Conservation (phyloP, 2,329 filamentous ascomycete species). For the Talaromyces sp. region DNA sequence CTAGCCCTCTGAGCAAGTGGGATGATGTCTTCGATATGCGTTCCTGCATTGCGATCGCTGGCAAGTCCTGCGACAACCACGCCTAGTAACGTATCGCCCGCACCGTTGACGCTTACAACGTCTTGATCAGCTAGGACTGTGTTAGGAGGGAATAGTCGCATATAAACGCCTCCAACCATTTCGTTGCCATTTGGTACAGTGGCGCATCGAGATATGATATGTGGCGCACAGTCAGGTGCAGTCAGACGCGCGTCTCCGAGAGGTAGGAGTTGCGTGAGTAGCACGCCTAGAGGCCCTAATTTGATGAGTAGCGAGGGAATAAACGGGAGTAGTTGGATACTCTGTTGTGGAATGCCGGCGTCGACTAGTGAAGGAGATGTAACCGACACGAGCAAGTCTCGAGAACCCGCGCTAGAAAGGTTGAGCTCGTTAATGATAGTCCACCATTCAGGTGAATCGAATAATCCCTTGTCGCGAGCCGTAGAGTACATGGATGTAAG, state of each 20-base stretch:
- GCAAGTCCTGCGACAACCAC: conserved; percentile 77
- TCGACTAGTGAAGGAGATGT: conserved; percentile 69
- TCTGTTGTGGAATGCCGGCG: conserved; percentile 77
- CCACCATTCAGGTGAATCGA: conserved; percentile 76
- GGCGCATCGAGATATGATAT: conserved; percentile 64
- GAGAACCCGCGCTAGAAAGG: conserved; percentile 64
- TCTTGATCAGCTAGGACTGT: conserved; percentile 61
- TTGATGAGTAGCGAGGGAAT: conserved; percentile 84
- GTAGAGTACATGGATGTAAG: conserved; percentile 73
- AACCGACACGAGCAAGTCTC: conserved; percentile 69
- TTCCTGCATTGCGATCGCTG: conserved; percentile 48
- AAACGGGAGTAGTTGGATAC: conserved; percentile 80
- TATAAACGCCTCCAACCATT: conserved; percentile 76
- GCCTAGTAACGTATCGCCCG: conserved; percentile 89
- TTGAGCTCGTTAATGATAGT: conserved; percentile 73
- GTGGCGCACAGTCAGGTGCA: conserved; percentile 62
- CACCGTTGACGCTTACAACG: conserved; percentile 87
- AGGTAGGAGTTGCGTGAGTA: conserved; percentile 69
- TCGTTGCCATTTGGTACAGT: conserved; percentile 49
- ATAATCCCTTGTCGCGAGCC: conserved; percentile 64
- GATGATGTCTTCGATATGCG: conserved; percentile 62
- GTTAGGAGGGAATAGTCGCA: conserved; percentile 69
- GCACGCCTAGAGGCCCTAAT: conserved; percentile 70
- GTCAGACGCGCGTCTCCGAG: conserved; percentile 67
- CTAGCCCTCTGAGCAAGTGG: conserved; percentile 78